A percentile compares a stretch with the other conserved stretches of the same genome.
These are phyloP conservation scores for Lachnellula cervina DNA, from an alignment of 2,329 filamentous ascomycete genomes.

Conservation along the genomic window DNA sequence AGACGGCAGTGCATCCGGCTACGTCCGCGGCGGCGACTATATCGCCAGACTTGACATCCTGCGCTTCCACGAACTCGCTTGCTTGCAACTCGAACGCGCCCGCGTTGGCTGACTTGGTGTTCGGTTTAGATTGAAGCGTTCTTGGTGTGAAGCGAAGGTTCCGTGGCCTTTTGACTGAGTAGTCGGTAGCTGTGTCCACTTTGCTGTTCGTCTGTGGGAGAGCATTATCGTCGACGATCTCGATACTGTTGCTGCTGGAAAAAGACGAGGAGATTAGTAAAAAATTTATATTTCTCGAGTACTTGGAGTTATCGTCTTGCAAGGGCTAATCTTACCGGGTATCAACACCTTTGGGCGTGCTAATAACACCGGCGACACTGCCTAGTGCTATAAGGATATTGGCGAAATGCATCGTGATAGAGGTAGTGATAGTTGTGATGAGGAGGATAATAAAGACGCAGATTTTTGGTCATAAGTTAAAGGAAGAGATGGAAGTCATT, in stretches of 20 bases:
- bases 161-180: not conserved
- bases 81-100: no score
- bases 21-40: not conserved
- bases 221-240: not conserved
- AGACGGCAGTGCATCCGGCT: constrained; percentile 4
- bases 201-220: no score
- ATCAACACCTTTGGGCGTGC: not conserved
- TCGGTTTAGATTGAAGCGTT: not conserved
- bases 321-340: not conserved
- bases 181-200: not conserved
- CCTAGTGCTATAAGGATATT: not conserved
- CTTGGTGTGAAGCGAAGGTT: constrained; percentile 1
- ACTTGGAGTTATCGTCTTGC: not conserved
- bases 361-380: not conserved
- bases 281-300: not conserved
- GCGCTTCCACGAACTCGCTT: no score
- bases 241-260: not conserved
- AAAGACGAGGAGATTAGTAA: not conserved
- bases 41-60: constrained; percentile 1
- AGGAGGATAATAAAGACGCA: no score
- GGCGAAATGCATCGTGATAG: not conserved
- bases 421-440: no score
- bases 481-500: no score
- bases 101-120: no score
- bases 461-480: no score